phyloP scores from a whole-genome alignment of 2,329 filamentous ascomycete genomes.

The Aspergillus terreus region DNA sequence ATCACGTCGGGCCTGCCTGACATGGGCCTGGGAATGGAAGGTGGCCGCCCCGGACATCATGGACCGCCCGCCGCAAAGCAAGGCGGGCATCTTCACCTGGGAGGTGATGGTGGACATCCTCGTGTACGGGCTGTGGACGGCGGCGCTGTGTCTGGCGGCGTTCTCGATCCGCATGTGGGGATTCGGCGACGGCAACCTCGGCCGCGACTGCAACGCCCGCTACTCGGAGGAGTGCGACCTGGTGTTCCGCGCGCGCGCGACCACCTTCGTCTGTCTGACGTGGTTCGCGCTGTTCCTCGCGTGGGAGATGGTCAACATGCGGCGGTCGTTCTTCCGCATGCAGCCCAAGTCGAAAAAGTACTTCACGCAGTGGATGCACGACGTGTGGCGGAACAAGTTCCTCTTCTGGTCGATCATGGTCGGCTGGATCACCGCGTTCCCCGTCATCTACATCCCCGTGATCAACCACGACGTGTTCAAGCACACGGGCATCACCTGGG shows the following conservation, averaged over 20 bases:
- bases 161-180: constrained; percentile 62
- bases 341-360: constrained; percentile 58
- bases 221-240: constrained; percentile 54
- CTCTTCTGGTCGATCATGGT: constrained; percentile 61
- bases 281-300: constrained; percentile 73
- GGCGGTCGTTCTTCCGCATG: constrained; percentile 69
- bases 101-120: constrained; percentile 74
- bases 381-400: constrained; percentile 69
- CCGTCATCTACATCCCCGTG: constrained; percentile 62
- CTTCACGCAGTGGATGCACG: constrained; percentile 61
- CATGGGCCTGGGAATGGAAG: constrained; percentile 81
- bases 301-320: constrained; percentile 71
- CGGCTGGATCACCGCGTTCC: constrained; percentile 54
- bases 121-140: constrained; percentile 72
- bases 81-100: constrained; percentile 66
- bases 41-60: constrained; percentile 70
- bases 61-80: constrained; percentile 68
- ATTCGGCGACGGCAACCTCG: constrained; percentile 55
- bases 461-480: constrained; percentile 62
- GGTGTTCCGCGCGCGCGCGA: constrained; percentile 66
- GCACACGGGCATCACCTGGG: constrained; percentile 61
- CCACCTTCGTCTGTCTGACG: constrained; percentile 68
- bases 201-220: constrained; percentile 54
- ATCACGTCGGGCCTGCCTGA: constrained; percentile 80
- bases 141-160: constrained; percentile 58